phyloP scores from a whole-genome alignment of 2,329 filamentous ascomycete genomes.

The Xylaria sp. region DNA sequence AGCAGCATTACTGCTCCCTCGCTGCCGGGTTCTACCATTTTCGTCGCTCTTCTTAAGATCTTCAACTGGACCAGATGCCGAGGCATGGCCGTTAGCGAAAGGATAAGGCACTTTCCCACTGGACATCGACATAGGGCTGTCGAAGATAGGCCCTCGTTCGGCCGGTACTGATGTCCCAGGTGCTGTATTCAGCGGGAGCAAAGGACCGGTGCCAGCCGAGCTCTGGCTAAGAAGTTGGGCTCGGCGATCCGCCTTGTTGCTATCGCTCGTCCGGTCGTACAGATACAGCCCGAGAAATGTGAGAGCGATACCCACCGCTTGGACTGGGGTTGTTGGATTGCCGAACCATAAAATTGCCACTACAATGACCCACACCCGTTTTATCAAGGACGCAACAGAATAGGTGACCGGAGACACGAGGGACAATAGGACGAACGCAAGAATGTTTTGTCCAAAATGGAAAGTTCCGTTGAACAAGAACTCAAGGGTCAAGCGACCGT shows the following conservation, averaged over 20 bases:
- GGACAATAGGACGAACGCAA: conserved; percentile 91
- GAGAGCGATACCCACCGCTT: conserved; percentile 85
- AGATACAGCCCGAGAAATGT: conserved; percentile 94
- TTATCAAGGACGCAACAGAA: conserved; percentile 94
- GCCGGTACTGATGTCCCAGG: conserved; percentile 51
- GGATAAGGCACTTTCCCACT: conserved; percentile 51
- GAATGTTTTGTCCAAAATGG: conserved; percentile 95
- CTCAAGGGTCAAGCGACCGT: conserved; percentile 80
- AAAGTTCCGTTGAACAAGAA: conserved; percentile 97
- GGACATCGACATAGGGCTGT: conserved; percentile 51
- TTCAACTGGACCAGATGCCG: conserved; percentile 50
- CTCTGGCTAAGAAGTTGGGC: conserved; percentile 73
- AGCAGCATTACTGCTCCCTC: conserved; percentile 60
- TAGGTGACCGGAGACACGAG: conserved; percentile 97
- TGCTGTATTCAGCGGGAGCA: conserved; percentile 73
- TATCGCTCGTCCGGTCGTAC: conserved; percentile 91
- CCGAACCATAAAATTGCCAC: conserved; percentile 97
- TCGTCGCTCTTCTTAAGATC: conserved; percentile 70
- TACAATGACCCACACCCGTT: conserved; percentile 95
- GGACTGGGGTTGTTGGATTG: conserved; percentile 83
- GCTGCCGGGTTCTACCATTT: conserved; percentile 53
- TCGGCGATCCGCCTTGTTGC: conserved; percentile 85
- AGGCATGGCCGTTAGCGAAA: conserved; percentile 60
- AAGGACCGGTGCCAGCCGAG: conserved; percentile 54
- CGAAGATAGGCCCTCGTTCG: conserved; percentile 52